Base-by-base conservation (phyloP, 2,329 filamentous ascomycete species). In the Colletotrichum sp. region DNA sequence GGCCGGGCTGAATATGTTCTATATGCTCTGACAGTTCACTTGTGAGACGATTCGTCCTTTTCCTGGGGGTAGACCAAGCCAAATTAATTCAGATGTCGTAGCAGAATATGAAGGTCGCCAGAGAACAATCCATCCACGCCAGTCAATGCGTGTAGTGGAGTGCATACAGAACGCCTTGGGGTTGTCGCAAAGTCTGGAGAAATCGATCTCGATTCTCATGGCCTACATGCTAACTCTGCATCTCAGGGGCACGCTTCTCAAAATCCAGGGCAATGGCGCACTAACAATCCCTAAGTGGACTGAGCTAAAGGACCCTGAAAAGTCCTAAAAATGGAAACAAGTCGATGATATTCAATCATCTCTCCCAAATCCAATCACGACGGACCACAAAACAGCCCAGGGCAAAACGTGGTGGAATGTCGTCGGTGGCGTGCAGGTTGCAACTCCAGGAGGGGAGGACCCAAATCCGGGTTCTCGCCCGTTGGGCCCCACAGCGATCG, bases 391-490 rank as follows among this genome's bases (percentile, higher is more conserved):
- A 52, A 67, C 39, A 32, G 24, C 21, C 34, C 61, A 26, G 34
- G 9, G 7, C 65, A 43, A 8, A 59, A 68, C 61, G 61, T 32
- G 24, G 36, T 61, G 43, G 70, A 13, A 75, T 75, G 72, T 67
- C 73, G 66, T 68, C 70, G 66, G 73, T 65, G 70, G 64, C 73
- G 73, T 65, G 69, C 63, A 71, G 59, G 28, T 34, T 32, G 43
- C 34, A 36, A 24, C 71, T 26, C 60, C 48, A 26, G 32, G 52
- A 60, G 24, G 55, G 18, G 39, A 13, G 71, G 63, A 16, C 43
- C 55, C 66, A 69, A 75, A 75, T 75, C 73, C 73, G 73, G 73
- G 64, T 69, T 61, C 30, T 68, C 63, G 63, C 34, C 64, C 70
- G 26, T 59, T 59, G 61, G 9, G 24, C 63, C 73, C 63, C 71